A percentile compares a stretch with the other conserved stretches of the same genome.
These are phyloP conservation scores for Lipomyces sp. DNA, from an alignment of 805 yeast genomes.

Conservation along the genomic window DNA sequence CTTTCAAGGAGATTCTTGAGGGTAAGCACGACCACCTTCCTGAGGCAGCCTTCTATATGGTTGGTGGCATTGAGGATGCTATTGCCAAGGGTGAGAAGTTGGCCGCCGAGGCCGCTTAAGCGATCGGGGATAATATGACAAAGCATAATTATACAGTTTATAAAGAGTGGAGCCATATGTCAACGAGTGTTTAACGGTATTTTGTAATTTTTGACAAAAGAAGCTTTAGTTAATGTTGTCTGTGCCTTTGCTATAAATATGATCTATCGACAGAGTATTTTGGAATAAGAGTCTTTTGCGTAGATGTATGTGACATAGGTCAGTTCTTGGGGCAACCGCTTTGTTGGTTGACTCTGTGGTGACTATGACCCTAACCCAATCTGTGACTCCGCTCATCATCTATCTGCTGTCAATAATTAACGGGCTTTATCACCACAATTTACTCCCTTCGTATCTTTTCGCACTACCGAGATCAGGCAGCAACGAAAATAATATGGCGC, in stretches of 20 bases:
- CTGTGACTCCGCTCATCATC: not conserved
- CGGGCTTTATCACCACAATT: not conserved
- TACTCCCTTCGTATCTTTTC: not conserved
- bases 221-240: not conserved
- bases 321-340: not conserved
- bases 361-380: not conserved
- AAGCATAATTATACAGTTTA: conserved; percentile 1
- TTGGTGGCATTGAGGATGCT: conserved; percentile 99
- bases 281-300: not conserved
- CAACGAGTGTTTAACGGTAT: not conserved
- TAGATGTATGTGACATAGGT: not conserved
- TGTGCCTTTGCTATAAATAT: not conserved
- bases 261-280: not conserved
- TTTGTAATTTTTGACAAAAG: conserved; percentile 1
- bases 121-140: not conserved
- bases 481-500: not conserved
- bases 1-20: conserved; percentile 95
- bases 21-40: conserved; percentile 99
- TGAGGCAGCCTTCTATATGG: conserved; percentile 99
- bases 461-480: not conserved
- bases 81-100: conserved; percentile 98
- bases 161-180: not conserved
- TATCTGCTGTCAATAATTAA: not conserved
- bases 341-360: not conserved
- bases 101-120: conserved; percentile 54